A percentile compares a stretch with the other conserved stretches of the same genome.
Conservation (phyloP, 495 filamentous ascomycete genomes). For the Xylaria cubensis region DNA sequence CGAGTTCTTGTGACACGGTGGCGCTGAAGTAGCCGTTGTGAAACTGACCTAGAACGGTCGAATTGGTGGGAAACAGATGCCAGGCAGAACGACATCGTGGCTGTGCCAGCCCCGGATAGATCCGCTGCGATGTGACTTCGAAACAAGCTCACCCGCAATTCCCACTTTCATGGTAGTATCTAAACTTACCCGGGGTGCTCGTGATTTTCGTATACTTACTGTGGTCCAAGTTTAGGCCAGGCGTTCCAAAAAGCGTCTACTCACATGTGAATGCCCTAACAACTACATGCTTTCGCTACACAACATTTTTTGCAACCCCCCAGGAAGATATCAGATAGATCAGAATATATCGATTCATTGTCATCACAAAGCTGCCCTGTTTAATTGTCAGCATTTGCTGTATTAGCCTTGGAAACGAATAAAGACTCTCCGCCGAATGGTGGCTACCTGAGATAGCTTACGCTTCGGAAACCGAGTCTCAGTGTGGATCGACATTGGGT, state of each 20-base stretch:
- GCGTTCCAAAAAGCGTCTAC: background rate
- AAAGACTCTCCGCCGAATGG: background rate
- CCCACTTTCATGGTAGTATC: constrained; percentile 13
- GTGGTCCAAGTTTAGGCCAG: background rate
- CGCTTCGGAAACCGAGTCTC: constrained; percentile 20
- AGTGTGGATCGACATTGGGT: constrained; percentile 9
- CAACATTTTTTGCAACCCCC: background rate
- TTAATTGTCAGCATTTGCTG: background rate
- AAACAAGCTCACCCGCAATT: background rate
- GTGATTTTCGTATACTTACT: background rate
- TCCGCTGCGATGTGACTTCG: constrained; percentile 24
- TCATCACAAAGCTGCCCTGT: too few relatives aligned
- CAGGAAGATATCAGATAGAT: background rate
- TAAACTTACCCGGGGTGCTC: constrained; percentile 16
- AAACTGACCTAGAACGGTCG: constrained; percentile 25
- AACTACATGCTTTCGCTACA: background rate
- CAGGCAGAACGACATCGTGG: constrained; percentile 20
- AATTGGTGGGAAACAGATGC: background rate
- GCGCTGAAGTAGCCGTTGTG: background rate
- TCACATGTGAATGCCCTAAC: background rate
- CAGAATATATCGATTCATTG: background rate
- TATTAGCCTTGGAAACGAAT: background rate
- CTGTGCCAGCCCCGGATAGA: constrained; percentile 25
- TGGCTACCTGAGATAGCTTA: background rate
- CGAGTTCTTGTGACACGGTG: constrained; percentile 6